A percentile compares a stretch with the other conserved stretches of the same genome.
Evolutionary conservation across 73 alveolate species (phyloP).

Genomic region (Paramecium primaurelia): DNA sequence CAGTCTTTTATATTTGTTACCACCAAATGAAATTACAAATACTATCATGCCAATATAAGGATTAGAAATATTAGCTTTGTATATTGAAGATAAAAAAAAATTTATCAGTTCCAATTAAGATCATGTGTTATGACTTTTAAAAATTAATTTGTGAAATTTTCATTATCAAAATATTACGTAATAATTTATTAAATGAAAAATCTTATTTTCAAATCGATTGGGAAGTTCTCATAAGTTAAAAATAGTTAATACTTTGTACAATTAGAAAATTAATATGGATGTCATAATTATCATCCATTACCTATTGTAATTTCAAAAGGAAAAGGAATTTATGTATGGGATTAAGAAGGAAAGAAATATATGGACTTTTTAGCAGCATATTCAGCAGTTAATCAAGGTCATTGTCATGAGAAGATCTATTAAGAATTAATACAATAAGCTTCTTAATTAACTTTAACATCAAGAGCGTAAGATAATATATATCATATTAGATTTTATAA

Average conservation of each 20-base stretch:
- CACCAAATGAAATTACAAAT: not conserved
- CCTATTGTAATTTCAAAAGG: slow-evolving; percentile 85
- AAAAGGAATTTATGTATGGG: slow-evolving; percentile 75
- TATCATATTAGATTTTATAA: slow-evolving; percentile 64
- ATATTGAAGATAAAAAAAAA: not conserved
- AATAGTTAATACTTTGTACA: slow-evolving; percentile 63
- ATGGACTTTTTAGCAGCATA: slow-evolving; percentile 92
- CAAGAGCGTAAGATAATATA: slow-evolving; percentile 75
- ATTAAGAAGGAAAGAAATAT: slow-evolving; percentile 84
- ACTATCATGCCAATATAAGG: not conserved
- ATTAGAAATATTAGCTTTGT: not conserved
- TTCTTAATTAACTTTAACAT: slow-evolving; percentile 72
- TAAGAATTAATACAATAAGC: slow-evolving; percentile 84
- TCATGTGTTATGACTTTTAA: not conserved
- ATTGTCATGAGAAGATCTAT: slow-evolving; percentile 91
- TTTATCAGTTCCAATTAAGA: not conserved
- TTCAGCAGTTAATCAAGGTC: slow-evolving; percentile 96
- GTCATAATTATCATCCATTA: slow-evolving; percentile 90
- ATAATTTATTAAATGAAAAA: not conserved
- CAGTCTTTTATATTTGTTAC: not conserved
- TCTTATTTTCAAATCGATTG: not conserved
- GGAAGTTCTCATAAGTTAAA: not conserved
- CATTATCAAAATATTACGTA: not conserved
- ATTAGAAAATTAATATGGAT: slow-evolving; percentile 66
- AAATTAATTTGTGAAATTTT: not conserved